Base-by-base conservation (phyloP, 768 basidiomycete species). In the Leccinum fibrillosum region DNA sequence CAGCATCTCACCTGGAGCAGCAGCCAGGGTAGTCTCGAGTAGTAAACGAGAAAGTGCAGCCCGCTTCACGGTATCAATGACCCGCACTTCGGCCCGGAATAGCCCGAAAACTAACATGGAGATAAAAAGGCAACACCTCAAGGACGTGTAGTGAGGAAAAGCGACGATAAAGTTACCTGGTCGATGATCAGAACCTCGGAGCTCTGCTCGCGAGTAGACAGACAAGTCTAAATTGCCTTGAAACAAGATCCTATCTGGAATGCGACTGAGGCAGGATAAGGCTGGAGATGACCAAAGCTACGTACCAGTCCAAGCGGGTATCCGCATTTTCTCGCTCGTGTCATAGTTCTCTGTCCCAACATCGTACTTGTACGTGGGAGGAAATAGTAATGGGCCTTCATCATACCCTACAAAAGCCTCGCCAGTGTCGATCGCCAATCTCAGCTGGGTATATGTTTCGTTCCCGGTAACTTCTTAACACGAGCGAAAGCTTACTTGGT, bases 271-370 rank as follows among this genome's bases (percentile, higher is more conserved):
- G 42, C 4, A 4, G 23, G 26, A 21, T 48, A 2, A 32, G 21
- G 10, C 51, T 25, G 42, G 19, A 21, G 39, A 28, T 56, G 35
- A 15, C 28, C n/a, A 30, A 39, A 53, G 39, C 5, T 30, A 30
- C 81, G 58, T 56, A 94, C 94, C 94, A 65, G 96, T 98, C 95
- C 95, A 98, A 17, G 96, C 93, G 5, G 97, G 97, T 68, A 97
- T 89, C 25, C 97, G 84, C 82, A 88, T 85, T 77, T 98, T 99
- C 74, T 98, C 97, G 69, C 92, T 91, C 13, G 92, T 90, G 71
- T 99, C 97, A 70, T 98, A 99, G 50, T 80, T 79, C 61, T 97
- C 89, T 9, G 94, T 86, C 10, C 86, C 84, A 6, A 88, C 68
- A 67, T 90, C 86, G 67, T 95, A 98, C 62, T 92, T 90, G 76